Base-by-base conservation (phyloP, 1,284 basidiomycete species). In the Puccinia coronata region DNA sequence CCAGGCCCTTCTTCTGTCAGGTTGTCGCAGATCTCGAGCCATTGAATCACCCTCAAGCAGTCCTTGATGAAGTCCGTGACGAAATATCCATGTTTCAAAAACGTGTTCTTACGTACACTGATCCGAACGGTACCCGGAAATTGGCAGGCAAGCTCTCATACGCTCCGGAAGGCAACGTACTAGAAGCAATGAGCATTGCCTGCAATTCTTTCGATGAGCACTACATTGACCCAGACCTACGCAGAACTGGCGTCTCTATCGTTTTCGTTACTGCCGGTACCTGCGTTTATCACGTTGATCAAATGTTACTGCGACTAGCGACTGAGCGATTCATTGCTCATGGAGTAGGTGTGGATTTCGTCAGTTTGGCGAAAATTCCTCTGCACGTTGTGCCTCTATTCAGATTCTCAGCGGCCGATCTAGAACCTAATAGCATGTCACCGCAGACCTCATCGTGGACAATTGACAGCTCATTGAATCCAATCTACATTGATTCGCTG, bases 281-380 rank as follows among this genome's bases (percentile, higher is more conserved):
- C 2, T 95, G 95, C 0, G 94, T 95, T 86, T 99, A 95, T 86
- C 91, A 92, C 31, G 97, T 98, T 2, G 92, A 93, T 83, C 98
- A 98, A 86, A 90, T 91, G 82, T 90, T 98, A 0, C 89, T 99
- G 11, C 91, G 96, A 6, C 87, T 98, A 83, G 98, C 96, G 0
- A 98, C 96, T 0, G 95, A 94, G 74, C 90, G 97, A n/a, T 91
- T 98, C 90, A 90, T 97, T 55, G 95, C 97, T 84, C 95, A 96
- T 86, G 97, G 97, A 0, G 92, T 96, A 83, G 91, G 92, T 0
- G 87, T 98, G 8, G 94, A 98, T 84, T 90, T 98, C 31, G 91
- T 99, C 71, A 93, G 92, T 63, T 89, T 99, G 53, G 92, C 93
- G 51, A 98, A 98, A 86, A 93, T 93, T 82, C 97, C 97, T 0